These are phyloP conservation scores for Berberis thunbergii DNA, from an alignment of 164 flowering plant species.

Conservation along the genomic window DNA sequence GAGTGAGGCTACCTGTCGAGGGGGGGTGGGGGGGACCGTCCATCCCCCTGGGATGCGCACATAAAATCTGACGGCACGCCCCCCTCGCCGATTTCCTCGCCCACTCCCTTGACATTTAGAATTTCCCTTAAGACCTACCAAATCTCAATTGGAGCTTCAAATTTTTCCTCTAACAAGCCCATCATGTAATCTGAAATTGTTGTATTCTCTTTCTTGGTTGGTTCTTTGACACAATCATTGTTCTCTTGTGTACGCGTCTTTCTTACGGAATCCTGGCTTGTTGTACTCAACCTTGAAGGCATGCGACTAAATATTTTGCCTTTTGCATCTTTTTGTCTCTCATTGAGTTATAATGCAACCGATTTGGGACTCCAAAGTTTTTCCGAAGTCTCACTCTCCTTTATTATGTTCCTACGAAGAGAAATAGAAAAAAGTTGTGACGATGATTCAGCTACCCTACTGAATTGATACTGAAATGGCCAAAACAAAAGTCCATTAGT, in stretches of 20 bases:
- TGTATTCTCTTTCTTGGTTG: not conserved
- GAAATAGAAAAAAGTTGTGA: slow-evolving; percentile 27
- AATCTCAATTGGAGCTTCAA: slow-evolving; percentile 29
- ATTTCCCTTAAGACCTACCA: slow-evolving; percentile 32
- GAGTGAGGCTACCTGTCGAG: no score
- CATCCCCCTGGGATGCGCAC: no score
- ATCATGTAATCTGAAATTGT: not conserved
- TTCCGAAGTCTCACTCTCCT: not conserved
- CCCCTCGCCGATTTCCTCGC: no score
- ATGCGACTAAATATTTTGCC: slow-evolving; percentile 5
- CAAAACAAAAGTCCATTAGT: slow-evolving; percentile 36
- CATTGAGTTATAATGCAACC: slow-evolving; percentile 4
- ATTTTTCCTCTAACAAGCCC: slow-evolving; percentile 8
- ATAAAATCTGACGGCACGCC: no score
- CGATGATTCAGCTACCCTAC: slow-evolving; percentile 16
- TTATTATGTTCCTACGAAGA: slow-evolving; percentile 19
- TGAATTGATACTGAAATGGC: slow-evolving; percentile 28
- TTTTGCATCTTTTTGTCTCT: slow-evolving; percentile 3
- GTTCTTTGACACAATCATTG: not conserved
- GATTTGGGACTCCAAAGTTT: slow-evolving; percentile 5
- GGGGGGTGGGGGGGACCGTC: no score
- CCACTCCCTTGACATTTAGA: no score
- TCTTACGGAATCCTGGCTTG: slow-evolving; percentile 7
- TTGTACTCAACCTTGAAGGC: slow-evolving; percentile 19
- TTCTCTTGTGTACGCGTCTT: slow-evolving; percentile 5